Conservation (phyloP, 2,329 filamentous ascomycete genomes). For the Lasiodiplodia citricola region DNA sequence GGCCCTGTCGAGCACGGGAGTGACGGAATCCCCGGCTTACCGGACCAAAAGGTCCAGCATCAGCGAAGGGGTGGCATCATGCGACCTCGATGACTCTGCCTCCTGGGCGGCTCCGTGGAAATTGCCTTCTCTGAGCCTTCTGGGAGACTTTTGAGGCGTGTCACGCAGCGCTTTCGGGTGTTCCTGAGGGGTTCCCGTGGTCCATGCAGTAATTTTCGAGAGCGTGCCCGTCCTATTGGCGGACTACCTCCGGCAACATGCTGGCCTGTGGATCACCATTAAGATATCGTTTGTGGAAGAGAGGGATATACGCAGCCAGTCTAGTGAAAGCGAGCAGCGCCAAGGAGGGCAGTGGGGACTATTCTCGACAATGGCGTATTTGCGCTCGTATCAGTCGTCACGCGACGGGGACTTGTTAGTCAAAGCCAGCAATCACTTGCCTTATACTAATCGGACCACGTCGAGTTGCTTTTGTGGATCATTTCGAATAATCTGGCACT, state of each 20-base stretch:
- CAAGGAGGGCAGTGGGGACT: background rate
- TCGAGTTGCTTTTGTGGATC: slow-evolving; percentile 1
- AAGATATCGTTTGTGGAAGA: background rate
- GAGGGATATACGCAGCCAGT: background rate
- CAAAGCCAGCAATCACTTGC: background rate
- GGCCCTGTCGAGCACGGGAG: background rate
- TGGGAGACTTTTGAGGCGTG: background rate
- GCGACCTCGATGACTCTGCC: background rate
- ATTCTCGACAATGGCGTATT: background rate
- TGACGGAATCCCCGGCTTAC: background rate
- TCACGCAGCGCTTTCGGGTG: background rate
- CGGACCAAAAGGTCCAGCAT: background rate
- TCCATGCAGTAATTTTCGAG: background rate
- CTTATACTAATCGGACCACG: background rate
- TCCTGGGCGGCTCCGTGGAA: background rate
- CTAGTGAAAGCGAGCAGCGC: background rate
- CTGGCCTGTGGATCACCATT: background rate
- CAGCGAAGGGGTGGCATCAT: background rate
- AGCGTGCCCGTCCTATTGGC: background rate
- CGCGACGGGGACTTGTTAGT: background rate
- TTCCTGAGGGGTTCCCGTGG: slow-evolving; percentile 13
- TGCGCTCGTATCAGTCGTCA: background rate
- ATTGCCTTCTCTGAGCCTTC: background rate
- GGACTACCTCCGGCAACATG: background rate
- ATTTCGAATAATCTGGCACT: background rate